phyloP scores from a whole-genome alignment of 176 grass and related monocot genomes.

The Raddia guianensis region DNA sequence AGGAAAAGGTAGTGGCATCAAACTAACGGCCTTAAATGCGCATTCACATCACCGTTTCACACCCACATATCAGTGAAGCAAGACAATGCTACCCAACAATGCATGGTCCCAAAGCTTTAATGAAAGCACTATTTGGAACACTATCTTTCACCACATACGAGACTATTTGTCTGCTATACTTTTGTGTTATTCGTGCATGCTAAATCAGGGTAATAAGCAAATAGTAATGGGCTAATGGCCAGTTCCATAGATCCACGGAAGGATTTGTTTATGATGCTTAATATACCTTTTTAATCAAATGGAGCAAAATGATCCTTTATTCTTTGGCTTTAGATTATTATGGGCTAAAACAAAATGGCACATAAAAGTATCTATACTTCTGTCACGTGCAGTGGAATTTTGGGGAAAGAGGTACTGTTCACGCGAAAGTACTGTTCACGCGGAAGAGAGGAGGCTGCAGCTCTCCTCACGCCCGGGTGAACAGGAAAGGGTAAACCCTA shows the following conservation, averaged over 20 bases:
- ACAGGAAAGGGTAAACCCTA: too few species aligned
- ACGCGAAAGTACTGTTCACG: too few species aligned
- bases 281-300: background rate
- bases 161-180: background rate
- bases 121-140: slow-evolving; percentile 19
- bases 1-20: background rate
- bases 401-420: too few species aligned
- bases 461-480: too few species aligned
- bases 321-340: too few species aligned
- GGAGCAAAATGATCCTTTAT: background rate
- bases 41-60: slow-evolving; percentile 15
- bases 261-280: slow-evolving; percentile 18
- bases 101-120: slow-evolving; percentile 29
- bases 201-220: background rate
- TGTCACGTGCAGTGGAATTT: too few species aligned
- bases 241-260: slow-evolving; percentile 9
- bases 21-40: slow-evolving; percentile 15
- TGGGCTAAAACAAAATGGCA: too few species aligned
- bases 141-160: slow-evolving; percentile 17
- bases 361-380: too few species aligned
- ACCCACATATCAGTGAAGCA: slow-evolving; percentile 26
- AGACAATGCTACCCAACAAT: slow-evolving; percentile 19
- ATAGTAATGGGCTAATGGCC: background rate
- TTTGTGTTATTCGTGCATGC: slow-evolving; percentile 3
- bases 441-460: too few species aligned